Conservation (phyloP, 345 rosid species). For the Rubroshorea leprosula region DNA sequence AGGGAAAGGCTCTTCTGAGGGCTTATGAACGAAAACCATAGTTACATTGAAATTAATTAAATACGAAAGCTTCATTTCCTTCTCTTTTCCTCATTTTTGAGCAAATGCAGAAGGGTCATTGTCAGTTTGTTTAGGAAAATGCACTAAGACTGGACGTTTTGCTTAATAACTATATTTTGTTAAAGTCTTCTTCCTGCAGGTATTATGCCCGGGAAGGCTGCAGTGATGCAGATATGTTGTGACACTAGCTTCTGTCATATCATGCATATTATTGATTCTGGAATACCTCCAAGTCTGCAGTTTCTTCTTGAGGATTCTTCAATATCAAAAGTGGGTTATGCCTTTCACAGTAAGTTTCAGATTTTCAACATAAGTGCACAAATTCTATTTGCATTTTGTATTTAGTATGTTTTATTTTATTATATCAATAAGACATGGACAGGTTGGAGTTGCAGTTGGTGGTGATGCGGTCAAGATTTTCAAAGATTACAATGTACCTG, state of each 20-base stretch:
- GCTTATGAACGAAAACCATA: constrained; percentile 4
- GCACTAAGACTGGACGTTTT: neutral
- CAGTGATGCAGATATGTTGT: constrained; percentile 73
- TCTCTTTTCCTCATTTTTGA: too few species aligned
- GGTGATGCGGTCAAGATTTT: constrained; percentile 57
- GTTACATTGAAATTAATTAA: neutral
- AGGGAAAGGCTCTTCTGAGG: neutral
- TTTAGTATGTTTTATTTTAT: constrained; percentile 1
- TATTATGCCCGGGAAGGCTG: constrained; percentile 53
- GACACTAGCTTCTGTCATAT: constrained; percentile 54
- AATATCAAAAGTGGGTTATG: constrained; percentile 48
- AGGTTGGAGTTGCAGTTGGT: constrained; percentile 75
- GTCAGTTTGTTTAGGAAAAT: neutral
- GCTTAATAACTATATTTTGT: neutral
- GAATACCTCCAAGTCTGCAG: constrained; percentile 55
- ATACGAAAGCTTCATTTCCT: too few species aligned
- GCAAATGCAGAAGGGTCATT: neutral
- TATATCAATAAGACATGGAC: constrained; percentile 12
- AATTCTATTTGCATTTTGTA: neutral
- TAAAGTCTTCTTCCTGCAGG: constrained; percentile 32
- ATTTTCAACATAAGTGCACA: constrained; percentile 8
- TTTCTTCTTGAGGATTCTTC: constrained; percentile 59
- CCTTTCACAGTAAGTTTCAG: constrained; percentile 3
- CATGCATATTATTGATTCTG: constrained; percentile 79
- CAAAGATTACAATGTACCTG: constrained; percentile 61